Evolutionary conservation across 306 rosid species (phyloP).

Genomic region (Datisca glomerata): DNA sequence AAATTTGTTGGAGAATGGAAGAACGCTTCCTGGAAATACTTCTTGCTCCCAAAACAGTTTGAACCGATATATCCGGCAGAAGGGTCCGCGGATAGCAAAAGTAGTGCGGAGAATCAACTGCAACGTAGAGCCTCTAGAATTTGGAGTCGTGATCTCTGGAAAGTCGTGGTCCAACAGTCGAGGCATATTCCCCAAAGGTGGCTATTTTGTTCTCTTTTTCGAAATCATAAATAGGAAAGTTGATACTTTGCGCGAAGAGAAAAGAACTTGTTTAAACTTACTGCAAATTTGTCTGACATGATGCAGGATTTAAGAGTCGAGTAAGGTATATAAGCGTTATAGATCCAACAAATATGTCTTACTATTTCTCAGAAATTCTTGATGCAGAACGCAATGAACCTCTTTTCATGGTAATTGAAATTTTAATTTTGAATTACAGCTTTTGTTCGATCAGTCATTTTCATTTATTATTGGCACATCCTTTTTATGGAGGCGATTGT

Average conservation of each 20-base stretch:
- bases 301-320: conserved; percentile 90
- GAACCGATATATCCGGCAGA: conserved; percentile 56
- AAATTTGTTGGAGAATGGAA: conserved; percentile 33
- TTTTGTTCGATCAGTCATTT: conserved; percentile 7
- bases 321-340: conserved; percentile 64
- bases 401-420: conserved; percentile 74
- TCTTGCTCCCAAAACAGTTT: conserved; percentile 45
- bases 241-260: too few relatives aligned
- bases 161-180: conserved; percentile 86
- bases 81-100: conserved; percentile 98
- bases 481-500: too few relatives aligned
- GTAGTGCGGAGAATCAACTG: conserved; percentile 91
- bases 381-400: conserved; percentile 72
- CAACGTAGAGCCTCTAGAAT: conserved; percentile 83
- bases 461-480: too few relatives aligned
- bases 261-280: background rate
- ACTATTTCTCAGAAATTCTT: conserved; percentile 81
- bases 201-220: background rate
- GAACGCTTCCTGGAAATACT: conserved; percentile 33
- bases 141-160: conserved; percentile 78
- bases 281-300: conserved; percentile 22
- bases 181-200: conserved; percentile 94
- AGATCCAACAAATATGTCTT: conserved; percentile 68
- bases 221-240: background rate
- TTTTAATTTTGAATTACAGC: conserved; percentile 5